phyloP scores from a whole-genome alignment of 129 eudicot genomes.

The Saposhnikovia divaricata region DNA sequence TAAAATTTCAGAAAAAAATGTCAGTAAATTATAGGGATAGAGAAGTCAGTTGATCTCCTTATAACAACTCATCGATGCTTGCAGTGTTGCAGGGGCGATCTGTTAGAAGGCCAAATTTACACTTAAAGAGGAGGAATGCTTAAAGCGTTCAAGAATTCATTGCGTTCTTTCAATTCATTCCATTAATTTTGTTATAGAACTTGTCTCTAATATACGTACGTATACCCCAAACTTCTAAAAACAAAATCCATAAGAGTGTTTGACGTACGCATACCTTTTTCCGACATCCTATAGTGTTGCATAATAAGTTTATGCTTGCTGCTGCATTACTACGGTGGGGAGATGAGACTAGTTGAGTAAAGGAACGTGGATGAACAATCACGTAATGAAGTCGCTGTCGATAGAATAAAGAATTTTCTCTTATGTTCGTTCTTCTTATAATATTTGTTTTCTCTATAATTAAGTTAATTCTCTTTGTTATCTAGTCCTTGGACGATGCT shows the following conservation, averaged over 20 bases:
- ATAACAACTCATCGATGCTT: not conserved
- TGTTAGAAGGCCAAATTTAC: slow-evolving; percentile 49
- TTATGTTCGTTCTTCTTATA: not conserved
- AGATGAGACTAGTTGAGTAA: not conserved
- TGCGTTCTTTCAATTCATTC: not conserved
- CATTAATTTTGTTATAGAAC: not conserved
- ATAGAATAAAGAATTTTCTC: not conserved
- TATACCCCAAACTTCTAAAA: too few relatives aligned
- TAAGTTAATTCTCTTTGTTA: not conserved
- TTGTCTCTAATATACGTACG: not conserved
- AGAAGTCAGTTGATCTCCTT: not conserved
- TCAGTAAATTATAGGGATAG: not conserved
- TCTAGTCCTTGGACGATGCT: slow-evolving; percentile 7
- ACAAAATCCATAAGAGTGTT: not conserved
- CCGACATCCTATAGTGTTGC: not conserved
- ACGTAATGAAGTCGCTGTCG: not conserved
- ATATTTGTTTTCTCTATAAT: too few relatives aligned
- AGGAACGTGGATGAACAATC: not conserved
- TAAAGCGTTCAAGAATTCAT: slow-evolving; percentile 5
- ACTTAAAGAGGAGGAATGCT: slow-evolving; percentile 13
- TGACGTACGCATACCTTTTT: not conserved
- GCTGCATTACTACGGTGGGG: not conserved
- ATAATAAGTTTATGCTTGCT: not conserved
- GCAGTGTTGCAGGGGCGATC: slow-evolving; percentile 70
- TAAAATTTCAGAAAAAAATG: not conserved